Evolutionary conservation across 2,329 filamentous ascomycete species (phyloP), one percentile per base, ranked within the genome.

Genomic region (Fusarium sp.): DNA sequence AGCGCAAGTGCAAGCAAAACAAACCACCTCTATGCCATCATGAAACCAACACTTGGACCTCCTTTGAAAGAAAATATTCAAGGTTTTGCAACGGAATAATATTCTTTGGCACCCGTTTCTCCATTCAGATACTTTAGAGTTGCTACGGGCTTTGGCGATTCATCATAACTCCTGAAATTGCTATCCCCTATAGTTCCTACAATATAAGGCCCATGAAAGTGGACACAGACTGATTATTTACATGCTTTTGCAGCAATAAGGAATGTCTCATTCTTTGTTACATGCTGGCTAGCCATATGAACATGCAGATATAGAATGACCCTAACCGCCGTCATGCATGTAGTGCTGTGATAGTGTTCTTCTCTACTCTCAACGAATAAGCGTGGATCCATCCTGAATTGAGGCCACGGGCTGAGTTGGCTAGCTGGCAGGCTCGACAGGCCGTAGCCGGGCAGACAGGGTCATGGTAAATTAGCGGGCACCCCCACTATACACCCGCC

Each of bases 401-500:
- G 40, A 55, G 42, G 27, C 40, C 29, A 52, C 24, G 24, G 50
- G 44, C 44, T 25, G 22, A 25, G 22, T 22, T 49, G n/a, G 18
- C 46, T 20, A 49, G 27, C n/a, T 49, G 34, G 34, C 34, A 38
- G 34, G 10, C 34, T 38, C 34, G 34, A 38, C 18, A 38, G 34
- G 34, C 34, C 34, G 27, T 12, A 24, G 27, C 47, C 30, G 47
- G 30, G 30, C 30, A 14, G 47, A 32, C 45, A 63, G 25, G 43
- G 50, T 42, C 14, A 45, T 45, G 32, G 40, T 47, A 43, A 53
- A 34, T 54, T 69, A 70, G 55, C 38, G 47, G 51, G 50, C 22
- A 34, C 40, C 55, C 66, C 66, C 60, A 56, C 66, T 66, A 56
- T 58, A 25, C 42, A 53, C 47, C 60, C 60, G 61, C 66, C 70